Evolutionary conservation across 805 yeast species (phyloP).

Genomic region (Kazachstania bromeliacearum): DNA sequence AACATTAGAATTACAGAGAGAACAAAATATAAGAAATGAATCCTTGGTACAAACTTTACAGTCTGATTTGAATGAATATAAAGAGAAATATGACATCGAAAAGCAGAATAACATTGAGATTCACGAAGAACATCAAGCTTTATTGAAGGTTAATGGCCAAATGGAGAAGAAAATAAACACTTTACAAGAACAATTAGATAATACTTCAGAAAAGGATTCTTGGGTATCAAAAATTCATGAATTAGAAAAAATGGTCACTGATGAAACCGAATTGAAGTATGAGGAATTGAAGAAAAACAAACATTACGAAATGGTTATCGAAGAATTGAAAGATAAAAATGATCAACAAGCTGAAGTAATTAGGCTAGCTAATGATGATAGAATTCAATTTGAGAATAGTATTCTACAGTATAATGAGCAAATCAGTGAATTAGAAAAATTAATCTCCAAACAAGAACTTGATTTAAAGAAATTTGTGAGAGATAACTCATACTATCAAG

Average conservation of each 20-base stretch:
- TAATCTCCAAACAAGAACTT: constrained; percentile 37
- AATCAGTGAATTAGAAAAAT: constrained; percentile 35
- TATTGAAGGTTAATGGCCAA: constrained; percentile 46
- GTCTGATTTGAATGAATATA: constrained; percentile 25
- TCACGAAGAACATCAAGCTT: constrained; percentile 57
- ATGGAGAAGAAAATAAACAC: constrained; percentile 37
- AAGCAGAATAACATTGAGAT: constrained; percentile 48
- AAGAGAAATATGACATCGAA: constrained; percentile 31
- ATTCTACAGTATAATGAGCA: constrained; percentile 37
- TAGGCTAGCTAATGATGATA: constrained; percentile 49
- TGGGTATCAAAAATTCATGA: constrained; percentile 51
- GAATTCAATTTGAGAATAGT: constrained; percentile 44
- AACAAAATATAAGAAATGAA: constrained; percentile 26
- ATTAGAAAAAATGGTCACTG: constrained; percentile 42
- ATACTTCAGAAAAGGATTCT: constrained; percentile 42
- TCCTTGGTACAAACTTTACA: constrained; percentile 32
- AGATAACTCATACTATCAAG: constrained; percentile 47
- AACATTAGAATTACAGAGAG: constrained; percentile 24
- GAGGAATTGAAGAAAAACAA: constrained; percentile 45
- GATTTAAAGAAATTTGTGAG: constrained; percentile 42
- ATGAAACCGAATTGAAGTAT: constrained; percentile 38
- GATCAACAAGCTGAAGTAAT: constrained; percentile 43
- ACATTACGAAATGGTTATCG: constrained; percentile 42
- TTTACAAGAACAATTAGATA: constrained; percentile 40
- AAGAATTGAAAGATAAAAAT: constrained; percentile 43